Conservation (phyloP, 352 stramenopile species). For the Pilasporangium apinafurcum region DNA sequence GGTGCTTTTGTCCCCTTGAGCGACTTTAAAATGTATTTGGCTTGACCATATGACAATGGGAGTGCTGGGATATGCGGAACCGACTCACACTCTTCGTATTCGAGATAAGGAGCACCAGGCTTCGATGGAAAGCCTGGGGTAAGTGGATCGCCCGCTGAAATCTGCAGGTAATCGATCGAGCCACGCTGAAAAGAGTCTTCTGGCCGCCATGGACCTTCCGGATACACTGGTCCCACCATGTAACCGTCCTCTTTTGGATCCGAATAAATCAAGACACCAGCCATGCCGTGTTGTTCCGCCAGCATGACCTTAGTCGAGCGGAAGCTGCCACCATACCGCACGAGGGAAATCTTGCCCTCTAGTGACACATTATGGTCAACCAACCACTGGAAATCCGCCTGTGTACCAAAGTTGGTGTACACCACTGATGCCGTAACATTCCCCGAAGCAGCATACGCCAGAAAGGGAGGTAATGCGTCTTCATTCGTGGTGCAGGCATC, state of each 20-base stretch:
- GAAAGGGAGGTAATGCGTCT: slow-evolving; percentile 62
- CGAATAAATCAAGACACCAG: slow-evolving; percentile 84
- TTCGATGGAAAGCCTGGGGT: slow-evolving; percentile 45
- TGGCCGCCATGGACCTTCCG: slow-evolving; percentile 78
- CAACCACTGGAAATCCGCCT: slow-evolving; percentile 77
- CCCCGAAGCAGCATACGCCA: slow-evolving; percentile 77
- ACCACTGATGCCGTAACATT: slow-evolving; percentile 69
- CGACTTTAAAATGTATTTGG: slow-evolving; percentile 58
- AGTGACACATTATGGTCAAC: slow-evolving; percentile 59
- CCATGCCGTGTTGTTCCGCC: slow-evolving; percentile 67
- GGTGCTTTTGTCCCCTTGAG: slow-evolving; percentile 54
- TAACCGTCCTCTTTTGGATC: slow-evolving; percentile 86
- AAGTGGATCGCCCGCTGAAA: slow-evolving; percentile 67
- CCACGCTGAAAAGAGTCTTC: slow-evolving; percentile 79
- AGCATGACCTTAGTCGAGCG: slow-evolving; percentile 82
- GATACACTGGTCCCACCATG: slow-evolving; percentile 53
- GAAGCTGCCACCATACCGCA: slow-evolving; percentile 78
- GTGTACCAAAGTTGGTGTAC: slow-evolving; percentile 87
- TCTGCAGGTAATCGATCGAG: slow-evolving; percentile 76
- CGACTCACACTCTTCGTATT: slow-evolving; percentile 35
- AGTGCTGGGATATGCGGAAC: slow-evolving; percentile 65
- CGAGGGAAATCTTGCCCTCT: slow-evolving; percentile 74
- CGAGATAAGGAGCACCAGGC: slow-evolving; percentile 25
- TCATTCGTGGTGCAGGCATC: slow-evolving; percentile 56
- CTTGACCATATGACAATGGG: slow-evolving; percentile 81